These are phyloP conservation scores for Ustilago curta DNA, from an alignment of 1,284 basidiomycete genomes.

Conservation along the genomic window DNA sequence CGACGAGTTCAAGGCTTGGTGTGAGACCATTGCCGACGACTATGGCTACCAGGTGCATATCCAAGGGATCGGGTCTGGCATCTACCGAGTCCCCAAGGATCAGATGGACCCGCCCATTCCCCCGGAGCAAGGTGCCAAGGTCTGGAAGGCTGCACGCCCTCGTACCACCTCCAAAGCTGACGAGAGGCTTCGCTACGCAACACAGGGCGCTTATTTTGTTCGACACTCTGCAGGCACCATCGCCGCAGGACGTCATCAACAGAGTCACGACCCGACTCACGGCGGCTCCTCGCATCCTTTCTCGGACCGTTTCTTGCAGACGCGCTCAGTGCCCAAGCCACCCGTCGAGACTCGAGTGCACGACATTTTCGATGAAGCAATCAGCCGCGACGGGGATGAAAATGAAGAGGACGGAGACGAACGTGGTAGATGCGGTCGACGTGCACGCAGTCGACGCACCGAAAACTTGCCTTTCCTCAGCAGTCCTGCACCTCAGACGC, in stretches of 20 bases:
- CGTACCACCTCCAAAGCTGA: constrained; percentile 41
- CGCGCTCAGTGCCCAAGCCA: constrained; percentile 26
- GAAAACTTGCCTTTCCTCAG: constrained; percentile 55
- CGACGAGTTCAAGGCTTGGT: constrained; percentile 83
- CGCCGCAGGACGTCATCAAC: constrained; percentile 17
- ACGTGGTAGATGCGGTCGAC: constrained; percentile 30
- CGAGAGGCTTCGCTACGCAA: constrained; percentile 39
- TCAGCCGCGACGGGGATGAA: constrained; percentile 30
- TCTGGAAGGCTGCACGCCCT: constrained; percentile 35
- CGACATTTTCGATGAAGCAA: constrained; percentile 44
- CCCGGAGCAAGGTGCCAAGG: constrained; percentile 31
- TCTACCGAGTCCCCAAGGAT: constrained; percentile 35
- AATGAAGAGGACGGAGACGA: constrained; percentile 38
- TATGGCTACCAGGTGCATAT: constrained; percentile 79
- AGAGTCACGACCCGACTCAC: background rate
- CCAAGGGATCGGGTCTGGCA: constrained; percentile 40
- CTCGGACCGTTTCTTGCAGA: constrained; percentile 40
- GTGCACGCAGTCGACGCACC: constrained; percentile 48
- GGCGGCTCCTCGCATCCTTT: constrained; percentile 36
- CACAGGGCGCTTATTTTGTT: constrained; percentile 41
- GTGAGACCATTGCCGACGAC: constrained; percentile 74
- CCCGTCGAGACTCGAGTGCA: constrained; percentile 31
- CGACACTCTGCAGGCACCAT: constrained; percentile 26
- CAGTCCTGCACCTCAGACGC: constrained; percentile 35
- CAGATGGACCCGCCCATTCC: constrained; percentile 31